These are phyloP conservation scores for Heterobasidion parviporum DNA, from an alignment of 1,284 basidiomycete species.

Conservation along the genomic window DNA sequence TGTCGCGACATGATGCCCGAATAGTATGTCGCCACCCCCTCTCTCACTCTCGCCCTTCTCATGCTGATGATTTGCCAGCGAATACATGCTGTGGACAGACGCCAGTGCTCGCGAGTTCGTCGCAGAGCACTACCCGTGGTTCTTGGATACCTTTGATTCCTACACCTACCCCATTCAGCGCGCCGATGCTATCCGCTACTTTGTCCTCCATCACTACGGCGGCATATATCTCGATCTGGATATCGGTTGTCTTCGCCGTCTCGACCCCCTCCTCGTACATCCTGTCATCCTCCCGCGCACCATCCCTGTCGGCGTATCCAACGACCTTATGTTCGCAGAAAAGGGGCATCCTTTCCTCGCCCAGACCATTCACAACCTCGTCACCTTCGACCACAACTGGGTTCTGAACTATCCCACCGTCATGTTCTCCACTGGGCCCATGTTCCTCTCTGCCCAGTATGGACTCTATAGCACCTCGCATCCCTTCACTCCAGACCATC, in stretches of 20 bases:
- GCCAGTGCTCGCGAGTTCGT: constrained; percentile 86
- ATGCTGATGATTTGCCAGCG: constrained; percentile 34
- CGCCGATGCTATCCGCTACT: constrained; percentile 97
- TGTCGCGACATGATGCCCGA: constrained; percentile 89
- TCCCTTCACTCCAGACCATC: constrained; percentile 42
- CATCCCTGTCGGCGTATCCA: constrained; percentile 94
- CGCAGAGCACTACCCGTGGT: constrained; percentile 82
- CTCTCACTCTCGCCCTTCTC: constrained; percentile 9
- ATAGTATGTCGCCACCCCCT: constrained; percentile 63
- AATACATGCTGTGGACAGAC: constrained; percentile 98
- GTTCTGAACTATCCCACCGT: constrained; percentile 96
- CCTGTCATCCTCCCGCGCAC: constrained; percentile 91
- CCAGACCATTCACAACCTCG: constrained; percentile 87
- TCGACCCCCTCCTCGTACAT: constrained; percentile 85
- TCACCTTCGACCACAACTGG: constrained; percentile 92
- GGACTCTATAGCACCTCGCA: constrained; percentile 75
- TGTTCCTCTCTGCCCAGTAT: constrained; percentile 88
- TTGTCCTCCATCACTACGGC: constrained; percentile 92
- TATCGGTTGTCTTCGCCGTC: constrained; percentile 85
- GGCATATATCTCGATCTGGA: constrained; percentile 97
- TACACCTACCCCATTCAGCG: constrained; percentile 95
- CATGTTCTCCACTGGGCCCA: constrained; percentile 98
- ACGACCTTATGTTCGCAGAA: constrained; percentile 93
- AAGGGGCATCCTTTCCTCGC: constrained; percentile 86
- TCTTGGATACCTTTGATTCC: constrained; percentile 86